phyloP scores from a whole-genome alignment of 2,329 filamentous ascomycete genomes.

The Cryphonectria radicalis region DNA sequence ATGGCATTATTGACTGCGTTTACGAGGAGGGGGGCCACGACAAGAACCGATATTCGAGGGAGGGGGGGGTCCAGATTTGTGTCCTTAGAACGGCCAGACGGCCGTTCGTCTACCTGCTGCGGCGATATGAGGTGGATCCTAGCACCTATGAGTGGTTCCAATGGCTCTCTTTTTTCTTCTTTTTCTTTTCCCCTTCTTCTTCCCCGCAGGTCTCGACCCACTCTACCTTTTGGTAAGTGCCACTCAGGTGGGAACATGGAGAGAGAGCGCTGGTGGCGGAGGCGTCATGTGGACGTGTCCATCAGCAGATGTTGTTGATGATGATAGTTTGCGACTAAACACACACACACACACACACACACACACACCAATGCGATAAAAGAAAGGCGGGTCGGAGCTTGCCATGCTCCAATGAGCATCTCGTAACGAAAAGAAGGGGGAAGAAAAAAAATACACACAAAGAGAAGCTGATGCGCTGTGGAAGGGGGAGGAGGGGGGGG shows the following conservation, averaged over 20 bases:
- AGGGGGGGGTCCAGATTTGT: not conserved
- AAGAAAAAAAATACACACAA: not conserved
- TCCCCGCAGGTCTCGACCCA: conserved; percentile 1
- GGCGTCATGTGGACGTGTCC: not conserved
- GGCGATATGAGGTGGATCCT: not conserved
- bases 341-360: not conserved
- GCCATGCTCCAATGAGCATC: not conserved
- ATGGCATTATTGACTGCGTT: conserved; percentile 4
- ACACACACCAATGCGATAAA: not conserved
- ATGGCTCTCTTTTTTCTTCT: not conserved
- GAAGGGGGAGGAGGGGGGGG: not conserved
- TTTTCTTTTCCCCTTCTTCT: not conserved
- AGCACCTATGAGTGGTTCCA: not conserved
- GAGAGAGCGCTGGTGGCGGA: not conserved
- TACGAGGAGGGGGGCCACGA: not conserved
- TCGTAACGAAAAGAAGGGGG: not conserved
- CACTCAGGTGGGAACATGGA: not conserved
- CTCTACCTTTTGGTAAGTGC: not conserved
- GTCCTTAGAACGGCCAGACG: not conserved
- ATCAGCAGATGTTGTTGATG: not conserved
- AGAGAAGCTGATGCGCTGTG: not conserved
- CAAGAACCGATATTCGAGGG: not conserved
- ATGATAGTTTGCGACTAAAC: not conserved
- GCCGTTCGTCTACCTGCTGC: not conserved
- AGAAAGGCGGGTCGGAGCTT: not conserved